phyloP scores from a whole-genome alignment of 805 yeast species.

The Wickerhamomyces sydowiorum region DNA sequence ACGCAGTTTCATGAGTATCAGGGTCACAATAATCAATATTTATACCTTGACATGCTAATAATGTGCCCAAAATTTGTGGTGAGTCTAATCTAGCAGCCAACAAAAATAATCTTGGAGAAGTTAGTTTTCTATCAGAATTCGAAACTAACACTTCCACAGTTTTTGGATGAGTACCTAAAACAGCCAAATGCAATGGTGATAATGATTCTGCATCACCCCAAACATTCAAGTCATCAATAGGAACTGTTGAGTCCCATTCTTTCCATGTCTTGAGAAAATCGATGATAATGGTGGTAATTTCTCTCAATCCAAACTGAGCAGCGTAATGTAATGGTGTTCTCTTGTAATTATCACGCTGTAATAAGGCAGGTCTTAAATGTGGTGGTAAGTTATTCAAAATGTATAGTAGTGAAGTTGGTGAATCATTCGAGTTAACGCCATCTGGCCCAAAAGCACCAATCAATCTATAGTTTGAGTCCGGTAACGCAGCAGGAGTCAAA shows the following conservation, averaged over 20 bases:
- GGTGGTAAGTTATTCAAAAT: constrained; percentile 53
- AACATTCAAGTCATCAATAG: constrained; percentile 48
- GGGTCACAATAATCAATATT: constrained; percentile 58
- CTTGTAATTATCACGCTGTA: constrained; percentile 67
- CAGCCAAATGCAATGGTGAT: constrained; percentile 80
- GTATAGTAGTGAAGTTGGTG: constrained; percentile 53
- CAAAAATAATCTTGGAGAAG: constrained; percentile 53
- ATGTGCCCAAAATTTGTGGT: constrained; percentile 44
- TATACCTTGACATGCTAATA: constrained; percentile 52
- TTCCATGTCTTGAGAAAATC: constrained; percentile 54
- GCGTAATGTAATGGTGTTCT: constrained; percentile 90
- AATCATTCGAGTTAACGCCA: constrained; percentile 53
- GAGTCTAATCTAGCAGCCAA: constrained; percentile 59
- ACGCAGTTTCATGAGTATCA: constrained; percentile 68
- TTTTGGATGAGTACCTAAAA: constrained; percentile 75
- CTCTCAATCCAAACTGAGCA: constrained; percentile 76
- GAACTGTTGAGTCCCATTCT: constrained; percentile 39
- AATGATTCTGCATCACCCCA: constrained; percentile 74
- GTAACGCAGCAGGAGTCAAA: constrained; percentile 44
- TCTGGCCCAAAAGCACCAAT: constrained; percentile 55
- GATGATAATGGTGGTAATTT: constrained; percentile 53
- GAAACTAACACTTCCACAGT: constrained; percentile 59
- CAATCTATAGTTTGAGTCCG: constrained; percentile 41
- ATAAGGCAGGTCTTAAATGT: constrained; percentile 46
- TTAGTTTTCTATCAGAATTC: constrained; percentile 33